phyloP scores from a whole-genome alignment of 2,329 filamentous ascomycete genomes.

The Sphaerulina musiva region DNA sequence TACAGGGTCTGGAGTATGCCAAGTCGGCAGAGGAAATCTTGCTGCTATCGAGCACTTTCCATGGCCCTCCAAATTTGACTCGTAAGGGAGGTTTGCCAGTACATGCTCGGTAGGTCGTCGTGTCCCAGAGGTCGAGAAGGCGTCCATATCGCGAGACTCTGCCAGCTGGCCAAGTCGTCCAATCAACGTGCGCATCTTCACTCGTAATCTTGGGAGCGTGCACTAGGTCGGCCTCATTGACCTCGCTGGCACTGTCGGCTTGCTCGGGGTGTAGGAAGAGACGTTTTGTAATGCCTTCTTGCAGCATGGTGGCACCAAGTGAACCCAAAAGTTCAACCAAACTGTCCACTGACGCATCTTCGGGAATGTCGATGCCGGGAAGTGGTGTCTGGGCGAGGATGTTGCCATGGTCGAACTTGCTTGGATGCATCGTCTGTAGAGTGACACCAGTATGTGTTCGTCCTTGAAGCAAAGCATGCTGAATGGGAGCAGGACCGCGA shows the following conservation, averaged over 20 bases:
- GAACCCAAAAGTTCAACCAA: constrained; percentile 54
- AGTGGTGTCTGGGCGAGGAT: constrained; percentile 61
- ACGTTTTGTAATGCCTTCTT: constrained; percentile 55
- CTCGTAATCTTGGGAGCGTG: constrained; percentile 70
- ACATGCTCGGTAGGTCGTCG: constrained; percentile 25
- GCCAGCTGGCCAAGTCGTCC: constrained; percentile 48
- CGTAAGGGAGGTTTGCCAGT: constrained; percentile 12
- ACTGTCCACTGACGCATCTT: constrained; percentile 42
- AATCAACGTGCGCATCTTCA: constrained; percentile 57
- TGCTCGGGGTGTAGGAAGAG: constrained; percentile 56
- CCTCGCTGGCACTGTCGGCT: constrained; percentile 14
- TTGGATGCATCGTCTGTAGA: constrained; percentile 76
- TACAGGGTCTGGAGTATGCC: background rate
- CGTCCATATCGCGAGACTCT: constrained; percentile 52
- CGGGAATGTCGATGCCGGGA: constrained; percentile 49
- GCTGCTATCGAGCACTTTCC: constrained; percentile 6
- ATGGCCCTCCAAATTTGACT: constrained; percentile 24
- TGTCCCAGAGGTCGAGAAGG: constrained; percentile 63
- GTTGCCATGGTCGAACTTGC: constrained; percentile 69
- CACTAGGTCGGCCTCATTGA: constrained; percentile 23
- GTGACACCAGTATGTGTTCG: constrained; percentile 64
- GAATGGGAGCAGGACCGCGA: constrained; percentile 77
- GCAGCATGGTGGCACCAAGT: constrained; percentile 64
- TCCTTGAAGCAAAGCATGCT: constrained; percentile 67
- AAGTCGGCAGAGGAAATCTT: constrained; percentile 3